A percentile compares a stretch with the other conserved stretches of the same genome.
phyloP scores from a whole-genome alignment of 352 stramenopile genomes.

The Globisporangium perplexum region DNA sequence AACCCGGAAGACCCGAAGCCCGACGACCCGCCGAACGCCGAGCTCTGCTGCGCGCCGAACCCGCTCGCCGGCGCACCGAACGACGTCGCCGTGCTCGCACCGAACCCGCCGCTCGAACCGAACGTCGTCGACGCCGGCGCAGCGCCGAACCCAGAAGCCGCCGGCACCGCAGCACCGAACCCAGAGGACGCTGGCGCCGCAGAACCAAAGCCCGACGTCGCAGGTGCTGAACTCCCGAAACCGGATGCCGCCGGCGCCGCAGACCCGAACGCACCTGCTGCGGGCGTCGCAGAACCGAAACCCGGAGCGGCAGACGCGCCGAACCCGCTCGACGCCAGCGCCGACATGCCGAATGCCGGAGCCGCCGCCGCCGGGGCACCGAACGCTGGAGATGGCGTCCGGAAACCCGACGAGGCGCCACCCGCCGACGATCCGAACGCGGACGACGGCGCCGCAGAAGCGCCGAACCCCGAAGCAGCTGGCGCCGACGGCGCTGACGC shows the following conservation, averaged over 20 bases:
- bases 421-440: constrained; percentile 31
- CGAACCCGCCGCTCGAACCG: constrained; percentile 6
- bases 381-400: constrained; percentile 4
- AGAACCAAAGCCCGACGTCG: constrained; percentile 4
- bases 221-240: constrained; percentile 26
- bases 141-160: not conserved
- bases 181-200: not conserved
- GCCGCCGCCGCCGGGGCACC: constrained; percentile 8
- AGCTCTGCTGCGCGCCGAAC: constrained; percentile 4
- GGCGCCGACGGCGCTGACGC: constrained; percentile 5
- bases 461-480: constrained; percentile 6
- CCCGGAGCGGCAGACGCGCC: constrained; percentile 8
- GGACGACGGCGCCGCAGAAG: constrained; percentile 17
- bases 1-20: constrained; percentile 20
- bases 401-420: constrained; percentile 8
- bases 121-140: constrained; percentile 3
- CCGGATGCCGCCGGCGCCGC: constrained; percentile 16
- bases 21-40: constrained; percentile 1
- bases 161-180: constrained; percentile 15
- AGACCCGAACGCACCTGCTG: constrained; percentile 1
- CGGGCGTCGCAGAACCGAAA: constrained; percentile 10
- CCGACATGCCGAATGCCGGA: not conserved
- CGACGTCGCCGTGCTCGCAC: constrained; percentile 10
- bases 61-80: constrained; percentile 22
- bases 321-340: constrained; percentile 12